A percentile compares a stretch with the other conserved stretches of the same genome.
Conservation (phyloP, 2,329 filamentous ascomycete genomes). For the Diaporthe nobilis region DNA sequence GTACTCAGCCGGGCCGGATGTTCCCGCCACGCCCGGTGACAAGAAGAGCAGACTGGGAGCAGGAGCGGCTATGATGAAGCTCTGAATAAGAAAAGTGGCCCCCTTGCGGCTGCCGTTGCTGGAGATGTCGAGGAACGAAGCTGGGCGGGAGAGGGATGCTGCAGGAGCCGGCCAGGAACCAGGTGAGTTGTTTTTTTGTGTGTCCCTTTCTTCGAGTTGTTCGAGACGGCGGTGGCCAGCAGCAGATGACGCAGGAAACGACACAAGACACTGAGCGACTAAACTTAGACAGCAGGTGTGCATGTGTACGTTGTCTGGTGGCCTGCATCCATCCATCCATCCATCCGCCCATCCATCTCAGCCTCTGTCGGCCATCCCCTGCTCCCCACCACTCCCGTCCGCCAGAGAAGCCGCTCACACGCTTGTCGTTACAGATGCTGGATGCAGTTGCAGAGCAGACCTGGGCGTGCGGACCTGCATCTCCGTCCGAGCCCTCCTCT, state of each 20-base stretch:
- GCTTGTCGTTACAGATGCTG: constrained; percentile 36
- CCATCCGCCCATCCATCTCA: background rate
- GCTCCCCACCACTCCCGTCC: constrained; percentile 6
- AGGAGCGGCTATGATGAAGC: constrained; percentile 27
- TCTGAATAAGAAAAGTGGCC: constrained; percentile 38
- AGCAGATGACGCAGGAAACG: constrained; percentile 31
- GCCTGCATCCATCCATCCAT: background rate
- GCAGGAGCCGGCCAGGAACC: constrained; percentile 13
- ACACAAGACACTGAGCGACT: background rate
- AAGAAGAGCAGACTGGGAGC: constrained; percentile 9
- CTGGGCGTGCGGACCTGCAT: constrained; percentile 4
- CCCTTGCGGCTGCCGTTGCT: constrained; percentile 8
- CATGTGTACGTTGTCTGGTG: background rate
- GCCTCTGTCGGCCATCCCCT: background rate
- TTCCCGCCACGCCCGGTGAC: constrained; percentile 28
- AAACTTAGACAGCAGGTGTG: constrained; percentile 21
- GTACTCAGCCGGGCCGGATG: constrained; percentile 29
- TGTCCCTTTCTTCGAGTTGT: background rate
- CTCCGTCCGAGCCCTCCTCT: background rate
- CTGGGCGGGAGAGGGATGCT: background rate
- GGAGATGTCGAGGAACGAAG: constrained; percentile 12
- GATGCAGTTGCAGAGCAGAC: constrained; percentile 3
- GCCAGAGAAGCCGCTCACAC: constrained; percentile 30
- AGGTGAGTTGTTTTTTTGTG: constrained; percentile 3
- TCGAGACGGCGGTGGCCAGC: constrained; percentile 6